Evolutionary conservation across 768 basidiomycete genomes (phyloP).

Genomic region (Boletus reticulatus): DNA sequence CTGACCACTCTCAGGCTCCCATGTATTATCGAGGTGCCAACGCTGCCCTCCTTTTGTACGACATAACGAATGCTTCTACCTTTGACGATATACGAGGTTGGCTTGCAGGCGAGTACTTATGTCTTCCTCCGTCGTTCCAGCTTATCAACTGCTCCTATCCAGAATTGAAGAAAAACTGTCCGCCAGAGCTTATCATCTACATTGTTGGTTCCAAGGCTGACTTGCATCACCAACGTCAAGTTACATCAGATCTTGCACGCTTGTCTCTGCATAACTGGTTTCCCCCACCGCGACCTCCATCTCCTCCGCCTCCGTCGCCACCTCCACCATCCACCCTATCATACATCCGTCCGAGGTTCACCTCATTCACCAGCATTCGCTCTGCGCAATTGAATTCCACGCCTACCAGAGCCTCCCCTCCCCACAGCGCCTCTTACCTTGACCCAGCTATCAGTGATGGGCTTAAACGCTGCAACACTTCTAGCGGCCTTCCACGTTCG

Average conservation of each 20-base stretch:
- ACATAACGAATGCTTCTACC: conserved; percentile 86
- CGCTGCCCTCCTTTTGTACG: conserved; percentile 91
- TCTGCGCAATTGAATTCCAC: conserved; percentile 55
- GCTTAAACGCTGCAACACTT: conserved; percentile 52
- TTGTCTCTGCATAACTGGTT: conserved; percentile 86
- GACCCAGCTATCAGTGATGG: conserved; percentile 57
- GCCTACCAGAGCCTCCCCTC: conserved; percentile 44
- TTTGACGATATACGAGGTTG: conserved; percentile 92
- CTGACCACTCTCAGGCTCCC: conserved; percentile 59
- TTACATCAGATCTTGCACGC: conserved; percentile 81
- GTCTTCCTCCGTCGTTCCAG: background rate
- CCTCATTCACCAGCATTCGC: conserved; percentile 48
- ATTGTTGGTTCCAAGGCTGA: conserved; percentile 95
- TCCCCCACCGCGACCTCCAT: conserved; percentile 69
- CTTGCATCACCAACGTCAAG: conserved; percentile 66
- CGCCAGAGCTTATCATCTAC: conserved; percentile 87
- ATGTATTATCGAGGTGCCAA: conserved; percentile 98
- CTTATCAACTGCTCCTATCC: conserved; percentile 12
- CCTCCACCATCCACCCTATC: conserved; percentile 39
- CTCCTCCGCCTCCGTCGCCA: conserved; percentile 63
- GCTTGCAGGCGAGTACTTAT: conserved; percentile 66
- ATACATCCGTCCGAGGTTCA: conserved; percentile 36
- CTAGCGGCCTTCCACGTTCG: conserved; percentile 45
- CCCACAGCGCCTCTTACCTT: conserved; percentile 60
- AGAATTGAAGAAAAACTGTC: conserved; percentile 90